A percentile compares a stretch with the other conserved stretches of the same genome.
Conservation (phyloP, 805 yeast species). For the Ogataea allantospora region DNA sequence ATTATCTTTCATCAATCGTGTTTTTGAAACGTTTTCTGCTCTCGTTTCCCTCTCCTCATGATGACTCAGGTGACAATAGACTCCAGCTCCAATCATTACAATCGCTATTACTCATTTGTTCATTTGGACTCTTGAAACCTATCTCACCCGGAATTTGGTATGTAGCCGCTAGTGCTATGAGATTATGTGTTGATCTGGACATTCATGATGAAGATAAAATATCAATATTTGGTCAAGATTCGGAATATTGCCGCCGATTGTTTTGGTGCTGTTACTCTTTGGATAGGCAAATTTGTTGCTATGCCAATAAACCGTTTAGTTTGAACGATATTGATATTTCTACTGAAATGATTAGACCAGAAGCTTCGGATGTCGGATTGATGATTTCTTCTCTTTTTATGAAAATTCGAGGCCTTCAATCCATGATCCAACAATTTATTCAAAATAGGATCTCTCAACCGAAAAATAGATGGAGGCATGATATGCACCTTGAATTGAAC, state of each 20-base stretch:
- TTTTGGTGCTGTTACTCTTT: slow-evolving; percentile 49
- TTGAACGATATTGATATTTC: slow-evolving; percentile 36
- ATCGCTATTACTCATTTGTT: slow-evolving; percentile 38
- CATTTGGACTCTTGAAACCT: slow-evolving; percentile 46
- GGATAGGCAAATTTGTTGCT: slow-evolving; percentile 48
- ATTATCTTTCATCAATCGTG: slow-evolving; percentile 15
- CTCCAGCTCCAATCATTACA: slow-evolving; percentile 38
- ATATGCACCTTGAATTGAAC: slow-evolving; percentile 20
- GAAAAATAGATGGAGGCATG: slow-evolving; percentile 10
- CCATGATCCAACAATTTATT: slow-evolving; percentile 20
- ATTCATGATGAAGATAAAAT: slow-evolving; percentile 39
- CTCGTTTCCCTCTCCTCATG: slow-evolving; percentile 5
- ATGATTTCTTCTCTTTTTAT: slow-evolving; percentile 16
- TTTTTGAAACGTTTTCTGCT: slow-evolving; percentile 16
- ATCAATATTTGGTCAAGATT: neutral
- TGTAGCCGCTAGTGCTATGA: slow-evolving; percentile 42
- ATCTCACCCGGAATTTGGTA: slow-evolving; percentile 50
- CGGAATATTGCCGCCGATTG: slow-evolving; percentile 27
- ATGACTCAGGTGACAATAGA: neutral
- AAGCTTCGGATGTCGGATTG: slow-evolving; percentile 4
- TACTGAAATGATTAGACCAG: slow-evolving; percentile 8
- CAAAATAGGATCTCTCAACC: slow-evolving; percentile 1
- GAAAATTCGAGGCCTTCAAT: slow-evolving; percentile 18
- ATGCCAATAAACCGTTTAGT: slow-evolving; percentile 46
- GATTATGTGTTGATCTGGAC: slow-evolving; percentile 44